Evolutionary conservation across 2,329 filamentous ascomycete species (phyloP).

Genomic region (Didymella pinodella): DNA sequence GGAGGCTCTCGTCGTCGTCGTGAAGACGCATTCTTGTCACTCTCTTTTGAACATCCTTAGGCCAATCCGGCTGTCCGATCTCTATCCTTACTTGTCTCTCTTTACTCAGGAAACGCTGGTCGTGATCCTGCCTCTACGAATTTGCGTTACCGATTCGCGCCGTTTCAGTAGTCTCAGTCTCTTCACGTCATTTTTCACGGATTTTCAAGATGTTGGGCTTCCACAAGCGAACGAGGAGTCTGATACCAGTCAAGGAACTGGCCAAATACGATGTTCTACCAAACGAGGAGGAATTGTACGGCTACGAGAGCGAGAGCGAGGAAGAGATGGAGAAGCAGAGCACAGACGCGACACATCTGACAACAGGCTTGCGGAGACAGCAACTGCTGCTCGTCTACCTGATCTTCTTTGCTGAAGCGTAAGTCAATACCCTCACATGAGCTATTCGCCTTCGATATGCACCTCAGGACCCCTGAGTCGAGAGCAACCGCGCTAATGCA

Average conservation of each 20-base stretch:
- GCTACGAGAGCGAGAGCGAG: slow-evolving; percentile 38
- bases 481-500: slow-evolving; percentile 24
- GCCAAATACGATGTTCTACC: slow-evolving; percentile 53
- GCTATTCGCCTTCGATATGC: slow-evolving; percentile 5
- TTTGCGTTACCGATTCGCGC: slow-evolving; percentile 20
- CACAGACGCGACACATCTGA: slow-evolving; percentile 27
- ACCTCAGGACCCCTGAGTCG: slow-evolving; percentile 14
- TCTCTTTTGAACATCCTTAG: slow-evolving; percentile 41
- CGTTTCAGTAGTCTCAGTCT: slow-evolving; percentile 7
- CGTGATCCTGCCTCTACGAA: slow-evolving; percentile 16
- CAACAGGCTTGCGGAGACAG: slow-evolving; percentile 29
- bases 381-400: slow-evolving; percentile 56
- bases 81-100: slow-evolving; percentile 20
- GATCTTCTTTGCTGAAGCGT: slow-evolving; percentile 59
- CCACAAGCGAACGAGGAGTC: slow-evolving; percentile 52
- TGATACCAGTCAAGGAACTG: slow-evolving; percentile 55
- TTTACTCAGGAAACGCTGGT: slow-evolving; percentile 18
- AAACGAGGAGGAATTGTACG: slow-evolving; percentile 31
- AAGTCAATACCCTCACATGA: slow-evolving; percentile 24
- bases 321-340: slow-evolving; percentile 42
- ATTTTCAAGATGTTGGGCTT: slow-evolving; percentile 53
- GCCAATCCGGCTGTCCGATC: slow-evolving; percentile 42
- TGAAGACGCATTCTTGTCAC: slow-evolving; percentile 40
- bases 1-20: slow-evolving; percentile 38
- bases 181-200: slow-evolving; percentile 8